Evolutionary conservation across 2,329 filamentous ascomycete species (phyloP).

Genomic region (Penicillium polonicum): DNA sequence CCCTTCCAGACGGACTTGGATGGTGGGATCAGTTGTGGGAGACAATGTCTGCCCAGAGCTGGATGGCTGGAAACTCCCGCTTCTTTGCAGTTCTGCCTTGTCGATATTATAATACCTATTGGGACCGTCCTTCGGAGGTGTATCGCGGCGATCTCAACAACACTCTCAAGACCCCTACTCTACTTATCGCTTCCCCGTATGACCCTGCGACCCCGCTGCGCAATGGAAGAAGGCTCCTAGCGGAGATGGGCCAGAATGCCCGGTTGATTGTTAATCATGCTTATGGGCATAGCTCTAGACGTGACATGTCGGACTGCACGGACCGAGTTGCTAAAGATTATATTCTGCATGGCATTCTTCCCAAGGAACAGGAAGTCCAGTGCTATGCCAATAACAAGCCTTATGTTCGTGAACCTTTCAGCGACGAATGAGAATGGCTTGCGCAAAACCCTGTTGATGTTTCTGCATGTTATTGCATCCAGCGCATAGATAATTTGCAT

Average conservation of each 20-base stretch:
- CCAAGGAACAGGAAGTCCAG: conserved; percentile 3
- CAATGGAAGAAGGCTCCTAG: conserved; percentile 15
- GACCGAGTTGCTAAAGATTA: conserved; percentile 14
- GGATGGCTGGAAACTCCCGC: conserved; percentile 17
- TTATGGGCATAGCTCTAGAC: conserved; percentile 16
- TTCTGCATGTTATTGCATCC: neutral
- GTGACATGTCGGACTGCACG: conserved; percentile 15
- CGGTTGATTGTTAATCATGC: conserved; percentile 17
- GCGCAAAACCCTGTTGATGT: neutral
- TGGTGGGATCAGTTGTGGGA: conserved; percentile 18
- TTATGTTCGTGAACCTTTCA: neutral
- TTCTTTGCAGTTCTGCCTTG: conserved; percentile 16
- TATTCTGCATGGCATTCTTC: conserved; percentile 12
- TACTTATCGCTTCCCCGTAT: conserved; percentile 16
- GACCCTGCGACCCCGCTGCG: conserved; percentile 18
- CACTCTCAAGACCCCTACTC: conserved; percentile 11
- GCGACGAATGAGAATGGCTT: neutral
- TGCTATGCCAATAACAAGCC: conserved; percentile 7
- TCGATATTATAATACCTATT: conserved; percentile 15
- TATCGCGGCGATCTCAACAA: conserved; percentile 19
- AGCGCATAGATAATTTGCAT: neutral
- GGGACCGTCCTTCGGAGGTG: conserved; percentile 13
- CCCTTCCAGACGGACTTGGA: conserved; percentile 13
- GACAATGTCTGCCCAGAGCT: conserved; percentile 14
- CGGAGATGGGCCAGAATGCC: conserved; percentile 17